Evolutionary conservation across 495 filamentous ascomycete genomes (phyloP).

Genomic region (Aspergillus cavernicola): DNA sequence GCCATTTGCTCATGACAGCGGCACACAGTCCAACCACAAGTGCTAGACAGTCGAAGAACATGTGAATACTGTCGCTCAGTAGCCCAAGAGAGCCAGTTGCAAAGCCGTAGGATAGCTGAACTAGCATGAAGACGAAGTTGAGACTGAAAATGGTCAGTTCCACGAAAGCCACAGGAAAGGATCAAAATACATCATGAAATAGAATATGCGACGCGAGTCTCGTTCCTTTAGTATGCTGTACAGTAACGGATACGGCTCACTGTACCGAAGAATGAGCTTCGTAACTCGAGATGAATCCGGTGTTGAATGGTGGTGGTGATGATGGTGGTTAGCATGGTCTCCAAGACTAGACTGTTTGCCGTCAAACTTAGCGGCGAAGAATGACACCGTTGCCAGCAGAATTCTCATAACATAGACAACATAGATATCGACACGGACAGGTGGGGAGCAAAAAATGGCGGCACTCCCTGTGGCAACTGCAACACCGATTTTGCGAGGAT

Average conservation of each 20-base stretch:
- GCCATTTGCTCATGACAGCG: conserved; percentile 98
- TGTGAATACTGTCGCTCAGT: conserved; percentile 96
- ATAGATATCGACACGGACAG: conserved; percentile 28
- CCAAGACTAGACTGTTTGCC: conserved; percentile 27
- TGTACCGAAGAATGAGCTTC: conserved; percentile 58
- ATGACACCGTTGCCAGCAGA: conserved; percentile 29
- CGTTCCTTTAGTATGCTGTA: conserved; percentile 85
- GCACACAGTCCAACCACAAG: conserved; percentile 88
- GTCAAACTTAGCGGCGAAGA: conserved; percentile 38
- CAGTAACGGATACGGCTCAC: conserved; percentile 68
- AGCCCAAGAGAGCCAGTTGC: conserved; percentile 88
- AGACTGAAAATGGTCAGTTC: conserved; percentile 51
- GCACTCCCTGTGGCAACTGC: conserved; percentile 27
- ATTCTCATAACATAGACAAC: conserved; percentile 29
- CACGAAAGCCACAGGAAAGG: background rate
- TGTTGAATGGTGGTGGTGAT: conserved; percentile 37
- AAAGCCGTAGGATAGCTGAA: conserved; percentile 92
- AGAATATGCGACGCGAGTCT: conserved; percentile 93
- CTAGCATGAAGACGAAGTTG: conserved; percentile 92
- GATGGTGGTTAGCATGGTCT: conserved; percentile 37
- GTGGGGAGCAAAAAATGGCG: conserved; percentile 34
- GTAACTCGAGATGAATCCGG: conserved; percentile 55
- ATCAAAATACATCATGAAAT: conserved; percentile 78
- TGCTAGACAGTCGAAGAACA: conserved; percentile 98
- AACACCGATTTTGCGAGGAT: conserved; percentile 36